Percentiles rank a stretch among this genome's conserved stretches.
Conservation (phyloP, 2,329 filamentous ascomycete species). For the Hypomyces perniciosus region DNA sequence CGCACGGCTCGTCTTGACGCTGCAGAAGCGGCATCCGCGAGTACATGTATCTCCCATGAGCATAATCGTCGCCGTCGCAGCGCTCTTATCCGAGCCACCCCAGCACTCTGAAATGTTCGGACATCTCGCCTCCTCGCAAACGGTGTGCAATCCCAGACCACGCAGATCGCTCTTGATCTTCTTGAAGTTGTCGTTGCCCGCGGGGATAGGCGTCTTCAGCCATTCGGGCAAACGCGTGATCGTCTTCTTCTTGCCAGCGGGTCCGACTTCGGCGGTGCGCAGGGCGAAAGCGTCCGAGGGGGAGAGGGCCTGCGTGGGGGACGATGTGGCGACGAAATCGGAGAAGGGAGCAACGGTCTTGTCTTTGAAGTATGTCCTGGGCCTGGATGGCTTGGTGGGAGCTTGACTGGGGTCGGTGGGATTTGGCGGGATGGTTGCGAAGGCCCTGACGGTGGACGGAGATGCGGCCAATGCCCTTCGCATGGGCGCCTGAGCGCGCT, state of each 20-base stretch:
- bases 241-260: constrained; percentile 55
- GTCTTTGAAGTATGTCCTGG: constrained; percentile 54
- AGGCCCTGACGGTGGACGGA: constrained; percentile 29
- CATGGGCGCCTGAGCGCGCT: constrained; percentile 37
- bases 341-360: constrained; percentile 50
- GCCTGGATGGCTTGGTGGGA: constrained; percentile 21
- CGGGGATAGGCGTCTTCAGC: constrained; percentile 93
- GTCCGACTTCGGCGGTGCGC: constrained; percentile 58
- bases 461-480: constrained; percentile 33
- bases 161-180: constrained; percentile 91
- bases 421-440: constrained; percentile 42
- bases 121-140: constrained; percentile 95
- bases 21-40: constrained; percentile 92
- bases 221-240: constrained; percentile 78
- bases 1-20: constrained; percentile 78
- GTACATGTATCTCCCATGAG: constrained; percentile 99
- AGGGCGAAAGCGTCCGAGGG: constrained; percentile 53
- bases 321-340: constrained; percentile 47
- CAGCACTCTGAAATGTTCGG: constrained; percentile 98
- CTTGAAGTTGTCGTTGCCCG: constrained; percentile 76
- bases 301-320: constrained; percentile 37
- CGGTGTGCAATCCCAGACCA: constrained; percentile 84
- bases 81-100: constrained; percentile 82
- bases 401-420: constrained; percentile 21
- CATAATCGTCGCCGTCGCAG: constrained; percentile 98